phyloP scores from a whole-genome alignment of 768 basidiomycete genomes.

The Lanmaoa rubissima region DNA sequence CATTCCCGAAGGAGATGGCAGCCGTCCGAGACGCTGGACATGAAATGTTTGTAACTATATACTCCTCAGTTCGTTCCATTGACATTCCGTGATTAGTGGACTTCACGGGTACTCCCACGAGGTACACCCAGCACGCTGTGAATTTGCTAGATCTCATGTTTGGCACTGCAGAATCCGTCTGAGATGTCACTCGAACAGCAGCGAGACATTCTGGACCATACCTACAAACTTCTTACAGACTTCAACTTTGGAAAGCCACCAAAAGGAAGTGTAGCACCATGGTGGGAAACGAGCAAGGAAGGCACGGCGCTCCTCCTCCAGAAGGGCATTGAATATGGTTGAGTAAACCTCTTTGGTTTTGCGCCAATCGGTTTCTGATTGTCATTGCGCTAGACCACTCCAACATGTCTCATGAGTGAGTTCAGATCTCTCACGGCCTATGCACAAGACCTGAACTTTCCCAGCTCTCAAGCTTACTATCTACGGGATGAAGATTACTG shows the following conservation, averaged over 20 bases:
- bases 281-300: constrained; percentile 78
- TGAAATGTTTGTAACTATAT: constrained; percentile 48
- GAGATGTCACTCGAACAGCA: constrained; percentile 65
- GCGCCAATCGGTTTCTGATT: constrained; percentile 6
- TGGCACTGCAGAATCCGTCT: constrained; percentile 49
- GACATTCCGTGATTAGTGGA: constrained; percentile 38
- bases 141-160: background rate
- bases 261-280: constrained; percentile 68
- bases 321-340: constrained; percentile 74
- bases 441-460: background rate
- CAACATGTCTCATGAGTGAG: constrained; percentile 52
- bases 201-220: constrained; percentile 66
- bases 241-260: constrained; percentile 62
- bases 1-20: constrained; percentile 69
- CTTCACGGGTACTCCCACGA: constrained; percentile 75
- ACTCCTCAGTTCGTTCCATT: background rate
- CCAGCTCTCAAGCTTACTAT: constrained; percentile 62
- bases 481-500: constrained; percentile 66
- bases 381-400: constrained; percentile 47
- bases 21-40: constrained; percentile 71
- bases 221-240: constrained; percentile 58
- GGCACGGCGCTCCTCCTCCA: constrained; percentile 62
- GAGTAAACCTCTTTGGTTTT: background rate
- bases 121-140: constrained; percentile 24
- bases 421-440: background rate